Evolutionary conservation across 78 protist genomes (phyloP).

Genomic region (Dictyostelium intermedium): DNA sequence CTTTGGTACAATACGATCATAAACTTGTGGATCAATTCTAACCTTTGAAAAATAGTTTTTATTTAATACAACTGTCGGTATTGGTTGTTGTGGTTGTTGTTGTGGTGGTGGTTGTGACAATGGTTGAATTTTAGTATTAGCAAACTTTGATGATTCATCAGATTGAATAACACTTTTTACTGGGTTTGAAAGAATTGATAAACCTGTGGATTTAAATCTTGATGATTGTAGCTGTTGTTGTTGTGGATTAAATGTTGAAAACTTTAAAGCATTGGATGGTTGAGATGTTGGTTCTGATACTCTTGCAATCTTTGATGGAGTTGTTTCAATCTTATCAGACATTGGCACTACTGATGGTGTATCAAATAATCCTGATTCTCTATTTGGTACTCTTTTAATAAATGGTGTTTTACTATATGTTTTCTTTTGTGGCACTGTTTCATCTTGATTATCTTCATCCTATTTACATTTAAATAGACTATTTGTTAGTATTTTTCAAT

Average conservation of each 20-base stretch:
- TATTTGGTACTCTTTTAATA: background rate
- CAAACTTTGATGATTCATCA: background rate
- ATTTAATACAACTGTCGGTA: background rate
- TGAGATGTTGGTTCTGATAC: background rate
- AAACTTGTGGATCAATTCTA: constrained; percentile 19
- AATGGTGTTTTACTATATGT: constrained; percentile 20
- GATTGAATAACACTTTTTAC: background rate
- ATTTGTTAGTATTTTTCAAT: background rate
- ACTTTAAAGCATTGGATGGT: background rate
- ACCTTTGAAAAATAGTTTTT: constrained; percentile 16
- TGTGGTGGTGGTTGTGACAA: background rate
- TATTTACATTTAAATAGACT: background rate
- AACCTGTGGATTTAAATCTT: background rate
- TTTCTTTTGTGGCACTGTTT: constrained; percentile 35
- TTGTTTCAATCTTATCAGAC: background rate
- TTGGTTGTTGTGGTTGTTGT: background rate
- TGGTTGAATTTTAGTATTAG: background rate
- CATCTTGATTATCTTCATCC: background rate
- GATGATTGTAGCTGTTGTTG: constrained; percentile 24
- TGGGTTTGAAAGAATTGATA: background rate
- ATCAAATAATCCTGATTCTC: constrained; percentile 19
- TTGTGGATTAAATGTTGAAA: background rate
- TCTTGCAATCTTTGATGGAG: background rate
- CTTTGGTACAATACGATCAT: constrained; percentile 16
- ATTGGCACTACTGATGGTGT: background rate